Evolutionary conservation across 2,329 filamentous ascomycete genomes (phyloP).

Genomic region (Penicillium sp.): DNA sequence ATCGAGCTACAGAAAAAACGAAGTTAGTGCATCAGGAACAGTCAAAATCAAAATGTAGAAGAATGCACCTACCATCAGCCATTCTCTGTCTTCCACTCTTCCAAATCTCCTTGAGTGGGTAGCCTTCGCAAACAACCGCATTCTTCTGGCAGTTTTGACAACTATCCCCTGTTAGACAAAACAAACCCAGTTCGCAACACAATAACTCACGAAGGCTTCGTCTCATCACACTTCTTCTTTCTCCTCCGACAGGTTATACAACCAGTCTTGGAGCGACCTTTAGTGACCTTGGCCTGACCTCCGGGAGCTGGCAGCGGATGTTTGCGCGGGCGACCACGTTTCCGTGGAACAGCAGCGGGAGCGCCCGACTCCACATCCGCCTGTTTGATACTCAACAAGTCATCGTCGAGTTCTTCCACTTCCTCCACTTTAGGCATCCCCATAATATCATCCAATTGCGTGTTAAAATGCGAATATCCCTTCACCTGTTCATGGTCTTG

Average conservation of each 20-base stretch:
- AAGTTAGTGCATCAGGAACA: conserved; percentile 9
- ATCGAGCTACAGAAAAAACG: conserved; percentile 27
- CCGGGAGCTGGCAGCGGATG: conserved; percentile 64
- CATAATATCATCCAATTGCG: conserved; percentile 35
- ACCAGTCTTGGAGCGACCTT: conserved; percentile 63
- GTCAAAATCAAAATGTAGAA: conserved; percentile 2
- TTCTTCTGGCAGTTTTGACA: conserved; percentile 86
- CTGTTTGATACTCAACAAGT: conserved; percentile 33
- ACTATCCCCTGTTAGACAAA: conserved; percentile 17
- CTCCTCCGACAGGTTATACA: conserved; percentile 59
- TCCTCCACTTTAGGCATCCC: conserved; percentile 55
- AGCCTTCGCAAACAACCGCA: conserved; percentile 85
- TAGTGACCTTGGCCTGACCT: conserved; percentile 67
- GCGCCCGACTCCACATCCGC: conserved; percentile 32
- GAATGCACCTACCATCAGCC: conserved; percentile 56
- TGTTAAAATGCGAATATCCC: conserved; percentile 26
- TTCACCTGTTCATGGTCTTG: conserved; percentile 20
- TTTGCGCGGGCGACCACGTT: conserved; percentile 79
- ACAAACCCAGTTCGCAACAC: not conserved
- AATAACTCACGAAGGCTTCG: conserved; percentile 40
- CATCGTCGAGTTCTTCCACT: conserved; percentile 51
- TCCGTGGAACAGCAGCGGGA: conserved; percentile 49
- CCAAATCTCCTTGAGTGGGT: conserved; percentile 83
- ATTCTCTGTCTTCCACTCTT: conserved; percentile 76
- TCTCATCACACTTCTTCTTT: conserved; percentile 59